Conservation (phyloP, 306 rosid species). For the Trifolium dubium region DNA sequence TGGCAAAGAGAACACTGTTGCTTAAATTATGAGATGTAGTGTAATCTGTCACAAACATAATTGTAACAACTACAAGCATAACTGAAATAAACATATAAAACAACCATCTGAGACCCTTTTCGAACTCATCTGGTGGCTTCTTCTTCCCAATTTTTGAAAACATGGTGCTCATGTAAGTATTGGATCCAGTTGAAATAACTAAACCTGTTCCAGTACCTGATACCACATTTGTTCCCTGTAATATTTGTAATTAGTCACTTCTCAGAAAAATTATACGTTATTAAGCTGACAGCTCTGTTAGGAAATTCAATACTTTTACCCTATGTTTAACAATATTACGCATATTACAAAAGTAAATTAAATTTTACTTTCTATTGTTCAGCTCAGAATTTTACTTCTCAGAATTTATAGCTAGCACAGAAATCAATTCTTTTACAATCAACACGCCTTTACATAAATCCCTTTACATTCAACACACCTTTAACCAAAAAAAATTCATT, state of each 20-base stretch:
- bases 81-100: conserved; percentile 67
- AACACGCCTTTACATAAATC: no score
- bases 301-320: neutral
- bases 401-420: no score
- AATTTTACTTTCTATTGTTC: neutral
- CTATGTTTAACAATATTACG: neutral
- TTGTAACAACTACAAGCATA: conserved; percentile 67
- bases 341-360: no score
- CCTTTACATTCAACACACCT: neutral
- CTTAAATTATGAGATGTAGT: conserved; percentile 51
- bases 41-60: conserved; percentile 61
- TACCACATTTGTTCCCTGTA: conserved; percentile 87
- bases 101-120: conserved; percentile 67
- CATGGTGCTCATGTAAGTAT: conserved; percentile 87
- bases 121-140: conserved; percentile 75
- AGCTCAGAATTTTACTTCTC: neutral
- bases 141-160: conserved; percentile 75
- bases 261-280: neutral
- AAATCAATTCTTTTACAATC: no score
- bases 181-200: conserved; percentile 79
- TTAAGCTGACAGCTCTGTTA: conserved; percentile 1
- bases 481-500: neutral
- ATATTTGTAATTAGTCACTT: conserved; percentile 29
- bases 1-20: conserved; percentile 62
- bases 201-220: conserved; percentile 80